phyloP scores from a whole-genome alignment of 2,329 filamentous ascomycete genomes.

The Aspergillus tubingensis region DNA sequence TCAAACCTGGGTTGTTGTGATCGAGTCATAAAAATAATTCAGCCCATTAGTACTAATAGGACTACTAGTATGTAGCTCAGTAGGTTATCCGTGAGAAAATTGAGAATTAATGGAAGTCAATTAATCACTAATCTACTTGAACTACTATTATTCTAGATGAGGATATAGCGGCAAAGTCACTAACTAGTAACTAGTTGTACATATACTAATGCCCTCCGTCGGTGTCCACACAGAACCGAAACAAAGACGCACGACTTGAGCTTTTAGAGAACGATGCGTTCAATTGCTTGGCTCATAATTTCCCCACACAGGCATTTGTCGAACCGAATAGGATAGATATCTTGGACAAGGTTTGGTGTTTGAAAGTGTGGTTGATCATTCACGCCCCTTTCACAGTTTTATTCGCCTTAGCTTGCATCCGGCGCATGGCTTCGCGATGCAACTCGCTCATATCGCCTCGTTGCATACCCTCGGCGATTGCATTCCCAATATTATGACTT shows the following conservation, averaged over 20 bases:
- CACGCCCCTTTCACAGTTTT: slow-evolving; percentile 26
- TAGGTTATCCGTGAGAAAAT: too few species aligned
- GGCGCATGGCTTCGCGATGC: slow-evolving; percentile 77
- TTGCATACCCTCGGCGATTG: slow-evolving; percentile 75
- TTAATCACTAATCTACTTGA: too few species aligned
- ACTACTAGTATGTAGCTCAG: too few species aligned
- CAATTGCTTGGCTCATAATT: background rate
- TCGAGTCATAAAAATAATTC: too few species aligned
- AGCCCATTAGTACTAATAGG: too few species aligned
- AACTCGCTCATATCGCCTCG: slow-evolving; percentile 71
- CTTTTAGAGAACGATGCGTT: background rate
- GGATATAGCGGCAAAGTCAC: background rate
- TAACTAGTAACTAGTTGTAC: background rate
- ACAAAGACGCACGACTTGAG: background rate
- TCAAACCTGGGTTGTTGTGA: too few species aligned
- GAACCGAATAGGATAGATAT: too few species aligned
- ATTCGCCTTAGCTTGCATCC: slow-evolving; percentile 69
- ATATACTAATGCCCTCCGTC: background rate
- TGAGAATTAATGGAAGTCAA: too few species aligned
- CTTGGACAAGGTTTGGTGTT: too few species aligned
- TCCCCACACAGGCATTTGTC: too few species aligned
- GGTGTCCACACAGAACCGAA: background rate
- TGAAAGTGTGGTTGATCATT: background rate
- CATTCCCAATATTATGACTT: slow-evolving; percentile 60
- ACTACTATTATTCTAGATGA: background rate